Conservation (phyloP, 768 basidiomycete species). For the Boletus rufocinnamomeus region DNA sequence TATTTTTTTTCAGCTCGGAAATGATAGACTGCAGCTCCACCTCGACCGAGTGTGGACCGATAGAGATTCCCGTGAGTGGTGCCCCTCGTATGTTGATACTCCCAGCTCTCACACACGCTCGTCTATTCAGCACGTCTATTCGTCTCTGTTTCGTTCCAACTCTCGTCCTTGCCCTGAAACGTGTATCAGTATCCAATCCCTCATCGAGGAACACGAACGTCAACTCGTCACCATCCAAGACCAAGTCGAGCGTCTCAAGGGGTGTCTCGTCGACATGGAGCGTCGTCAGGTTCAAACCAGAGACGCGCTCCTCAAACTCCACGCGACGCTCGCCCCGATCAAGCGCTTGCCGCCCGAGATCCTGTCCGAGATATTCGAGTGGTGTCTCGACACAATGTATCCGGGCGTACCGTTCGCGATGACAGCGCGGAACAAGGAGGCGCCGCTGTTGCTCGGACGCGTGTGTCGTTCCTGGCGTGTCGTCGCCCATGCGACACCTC, state of each 20-base stretch:
- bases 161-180: slow-evolving; percentile 15
- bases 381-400: slow-evolving; percentile 14
- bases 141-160: slow-evolving; percentile 18
- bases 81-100: not conserved
- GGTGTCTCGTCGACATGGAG: slow-evolving; percentile 16
- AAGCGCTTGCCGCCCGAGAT: slow-evolving; percentile 29
- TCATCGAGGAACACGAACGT: slow-evolving; percentile 19
- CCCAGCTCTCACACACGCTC: not conserved
- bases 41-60: not conserved
- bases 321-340: slow-evolving; percentile 23
- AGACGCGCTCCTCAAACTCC: slow-evolving; percentile 17
- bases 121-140: slow-evolving; percentile 12
- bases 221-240: slow-evolving; percentile 17
- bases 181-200: slow-evolving; percentile 11
- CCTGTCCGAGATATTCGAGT: slow-evolving; percentile 29
- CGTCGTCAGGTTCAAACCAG: slow-evolving; percentile 3
- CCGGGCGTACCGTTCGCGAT: not conserved
- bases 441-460: slow-evolving; percentile 32
- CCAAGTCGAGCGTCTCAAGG: slow-evolving; percentile 11
- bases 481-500: slow-evolving; percentile 28
- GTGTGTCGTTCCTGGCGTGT: slow-evolving; percentile 34
- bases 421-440: slow-evolving; percentile 6
- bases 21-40: not conserved
- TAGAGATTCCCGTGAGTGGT: slow-evolving; percentile 19
- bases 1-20: not conserved